phyloP scores from a whole-genome alignment of 352 stramenopile species.

The Phytophthora aleatoria region DNA sequence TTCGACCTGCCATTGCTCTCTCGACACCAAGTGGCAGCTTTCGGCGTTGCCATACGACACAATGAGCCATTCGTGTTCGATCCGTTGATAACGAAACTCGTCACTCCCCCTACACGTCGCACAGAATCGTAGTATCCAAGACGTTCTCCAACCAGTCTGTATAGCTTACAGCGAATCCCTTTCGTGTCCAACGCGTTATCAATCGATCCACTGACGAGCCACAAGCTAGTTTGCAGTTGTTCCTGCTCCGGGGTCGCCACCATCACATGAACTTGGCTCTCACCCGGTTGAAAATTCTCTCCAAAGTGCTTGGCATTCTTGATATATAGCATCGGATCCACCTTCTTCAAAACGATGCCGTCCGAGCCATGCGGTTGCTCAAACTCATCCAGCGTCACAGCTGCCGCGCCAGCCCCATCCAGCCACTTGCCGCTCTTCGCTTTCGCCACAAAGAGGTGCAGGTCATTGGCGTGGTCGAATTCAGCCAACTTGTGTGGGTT shows the following conservation, averaged over 20 bases:
- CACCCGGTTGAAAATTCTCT: too few species aligned
- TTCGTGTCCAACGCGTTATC: slow-evolving; percentile 10
- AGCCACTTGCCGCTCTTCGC: too few species aligned
- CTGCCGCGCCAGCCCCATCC: too few species aligned
- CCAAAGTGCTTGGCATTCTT: too few species aligned
- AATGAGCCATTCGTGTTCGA: slow-evolving; percentile 1
- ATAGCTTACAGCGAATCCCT: slow-evolving; percentile 6
- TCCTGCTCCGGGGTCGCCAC: not conserved
- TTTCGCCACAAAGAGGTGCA: too few species aligned
- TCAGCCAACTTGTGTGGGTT: too few species aligned
- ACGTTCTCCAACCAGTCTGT: slow-evolving; percentile 4
- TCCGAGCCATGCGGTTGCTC: too few species aligned
- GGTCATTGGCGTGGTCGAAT: too few species aligned
- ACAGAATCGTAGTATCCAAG: slow-evolving; percentile 20
- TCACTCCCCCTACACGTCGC: not conserved
- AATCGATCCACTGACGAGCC: slow-evolving; percentile 13
- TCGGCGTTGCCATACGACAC: slow-evolving; percentile 4
- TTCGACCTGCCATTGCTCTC: slow-evolving; percentile 4
- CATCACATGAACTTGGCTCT: too few species aligned
- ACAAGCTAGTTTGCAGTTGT: not conserved
- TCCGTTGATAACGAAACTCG: slow-evolving; percentile 11
- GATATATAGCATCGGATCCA: too few species aligned
- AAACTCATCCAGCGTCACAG: too few species aligned
- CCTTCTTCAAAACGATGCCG: too few species aligned
- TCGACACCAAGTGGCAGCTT: slow-evolving; percentile 19